Percentiles rank a stretch among this genome's conserved stretches.
Conservation (phyloP, 192 early-diverging fungal species). For the Radiomyces spectabilis region DNA sequence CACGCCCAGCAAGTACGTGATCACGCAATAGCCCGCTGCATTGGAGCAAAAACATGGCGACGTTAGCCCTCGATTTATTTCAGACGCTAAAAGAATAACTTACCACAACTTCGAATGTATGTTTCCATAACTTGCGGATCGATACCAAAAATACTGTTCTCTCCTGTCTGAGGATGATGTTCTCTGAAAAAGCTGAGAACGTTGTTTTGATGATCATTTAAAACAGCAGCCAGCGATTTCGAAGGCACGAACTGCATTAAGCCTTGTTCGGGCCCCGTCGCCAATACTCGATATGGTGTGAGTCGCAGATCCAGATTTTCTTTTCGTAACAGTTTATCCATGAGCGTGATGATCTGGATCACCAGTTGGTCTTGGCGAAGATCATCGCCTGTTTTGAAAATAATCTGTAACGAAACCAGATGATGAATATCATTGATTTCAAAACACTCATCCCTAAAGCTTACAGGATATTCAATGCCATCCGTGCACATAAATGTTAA, state of each 20-base stretch:
- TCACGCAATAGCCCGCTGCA: conserved; percentile 95
- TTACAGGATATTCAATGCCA: conserved; percentile 79
- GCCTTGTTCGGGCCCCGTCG: conserved; percentile 92
- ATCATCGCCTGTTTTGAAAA: conserved; percentile 98
- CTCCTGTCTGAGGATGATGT: conserved; percentile 58
- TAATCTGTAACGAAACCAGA: conserved; percentile 41
- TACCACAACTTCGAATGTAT: conserved; percentile 91
- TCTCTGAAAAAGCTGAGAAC: conserved; percentile 73
- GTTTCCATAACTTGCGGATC: conserved; percentile 82
- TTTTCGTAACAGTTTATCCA: conserved; percentile 91
- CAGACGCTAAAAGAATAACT: too few relatives aligned
- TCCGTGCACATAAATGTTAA: conserved; percentile 80
- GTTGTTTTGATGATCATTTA: conserved; percentile 81
- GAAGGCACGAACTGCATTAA: conserved; percentile 95
- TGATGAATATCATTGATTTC: neutral
- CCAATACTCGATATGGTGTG: conserved; percentile 93
- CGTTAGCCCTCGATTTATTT: too few relatives aligned
- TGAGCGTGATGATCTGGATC: conserved; percentile 94
- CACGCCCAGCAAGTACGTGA: conserved; percentile 95
- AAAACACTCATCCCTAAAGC: too few relatives aligned
- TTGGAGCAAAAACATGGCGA: neutral
- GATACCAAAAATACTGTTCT: conserved; percentile 56
- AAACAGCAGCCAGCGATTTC: conserved; percentile 77
- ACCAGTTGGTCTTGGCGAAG: conserved; percentile 84
- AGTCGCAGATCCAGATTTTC: conserved; percentile 93